phyloP scores from a whole-genome alignment of 2,329 filamentous ascomycete genomes.

The Xylariomycetidae sp. region DNA sequence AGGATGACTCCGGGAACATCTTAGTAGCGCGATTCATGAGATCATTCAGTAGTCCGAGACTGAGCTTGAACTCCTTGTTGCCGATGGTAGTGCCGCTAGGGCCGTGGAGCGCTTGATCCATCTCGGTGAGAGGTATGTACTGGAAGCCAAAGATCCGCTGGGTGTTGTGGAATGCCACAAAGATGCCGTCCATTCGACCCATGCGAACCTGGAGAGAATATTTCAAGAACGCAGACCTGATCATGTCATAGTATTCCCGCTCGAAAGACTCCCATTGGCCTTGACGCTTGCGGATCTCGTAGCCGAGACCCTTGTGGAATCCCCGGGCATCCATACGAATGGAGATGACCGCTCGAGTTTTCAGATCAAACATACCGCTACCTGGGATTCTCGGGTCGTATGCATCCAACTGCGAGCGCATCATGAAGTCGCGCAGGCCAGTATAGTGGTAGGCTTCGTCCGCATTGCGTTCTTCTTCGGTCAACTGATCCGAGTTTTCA shows the following conservation, averaged over 20 bases:
- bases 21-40: conserved; percentile 68
- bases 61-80: conserved; percentile 79
- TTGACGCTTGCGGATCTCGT: conserved; percentile 71
- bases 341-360: conserved; percentile 85
- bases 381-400: conserved; percentile 81
- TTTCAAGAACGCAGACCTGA: conserved; percentile 87
- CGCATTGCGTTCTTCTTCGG: conserved; percentile 63
- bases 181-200: conserved; percentile 98
- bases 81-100: conserved; percentile 61
- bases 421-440: conserved; percentile 77
- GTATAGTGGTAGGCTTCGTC: conserved; percentile 85
- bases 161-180: conserved; percentile 93
- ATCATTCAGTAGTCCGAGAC: conserved; percentile 72
- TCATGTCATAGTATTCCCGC: conserved; percentile 95
- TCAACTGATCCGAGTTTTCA: conserved; percentile 59
- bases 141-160: conserved; percentile 96
- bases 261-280: conserved; percentile 90
- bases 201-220: conserved; percentile 96
- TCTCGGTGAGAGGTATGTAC: conserved; percentile 78
- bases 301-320: conserved; percentile 71
- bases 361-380: conserved; percentile 91
- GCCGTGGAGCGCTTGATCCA: conserved; percentile 88
- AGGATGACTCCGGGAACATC: conserved; percentile 67
- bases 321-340: conserved; percentile 79
- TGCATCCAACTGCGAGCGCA: conserved; percentile 93